These are phyloP conservation scores for Anaeramoeba flamelloides DNA, from an alignment of 78 protist genomes.

Conservation along the genomic window DNA sequence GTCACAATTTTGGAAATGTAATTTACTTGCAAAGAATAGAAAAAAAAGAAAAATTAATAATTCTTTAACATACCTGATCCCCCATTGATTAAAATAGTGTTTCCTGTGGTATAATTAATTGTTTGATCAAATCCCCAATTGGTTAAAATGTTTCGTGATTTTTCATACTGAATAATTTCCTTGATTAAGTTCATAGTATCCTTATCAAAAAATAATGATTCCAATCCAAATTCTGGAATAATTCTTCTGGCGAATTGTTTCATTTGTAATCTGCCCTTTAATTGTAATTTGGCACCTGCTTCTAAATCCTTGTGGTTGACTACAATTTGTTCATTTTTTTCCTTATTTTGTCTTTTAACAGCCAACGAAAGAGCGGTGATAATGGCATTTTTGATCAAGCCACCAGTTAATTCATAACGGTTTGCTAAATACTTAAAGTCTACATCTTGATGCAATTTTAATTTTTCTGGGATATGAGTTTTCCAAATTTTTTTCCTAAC, in stretches of 20 bases:
- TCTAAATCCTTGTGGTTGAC: slow-evolving; percentile 29
- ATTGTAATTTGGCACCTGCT: slow-evolving; percentile 31
- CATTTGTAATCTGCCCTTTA: slow-evolving; percentile 19
- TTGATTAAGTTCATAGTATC: background rate
- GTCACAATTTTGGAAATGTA: no score
- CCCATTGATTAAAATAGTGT: slow-evolving; percentile 30
- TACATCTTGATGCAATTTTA: slow-evolving; percentile 15
- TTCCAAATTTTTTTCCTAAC: slow-evolving; percentile 33
- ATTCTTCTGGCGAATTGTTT: slow-evolving; percentile 24
- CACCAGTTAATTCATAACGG: slow-evolving; percentile 47
- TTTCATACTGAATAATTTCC: slow-evolving; percentile 32
- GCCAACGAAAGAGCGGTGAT: slow-evolving; percentile 36
- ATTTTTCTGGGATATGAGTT: slow-evolving; percentile 21
- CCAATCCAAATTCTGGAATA: slow-evolving; percentile 31
- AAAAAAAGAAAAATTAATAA: no score
- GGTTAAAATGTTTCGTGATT: slow-evolving; percentile 24
- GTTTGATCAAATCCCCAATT: slow-evolving; percentile 45
- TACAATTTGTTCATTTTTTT: background rate
- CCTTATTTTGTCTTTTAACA: slow-evolving; percentile 25
- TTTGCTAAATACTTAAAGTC: slow-evolving; percentile 27
- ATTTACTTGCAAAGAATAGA: no score
- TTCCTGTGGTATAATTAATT: slow-evolving; percentile 15
- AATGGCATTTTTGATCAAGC: slow-evolving; percentile 48
- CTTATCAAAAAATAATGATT: slow-evolving; percentile 4
- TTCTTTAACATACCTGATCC: no score